These are phyloP conservation scores for Venturia aucupariae DNA, from an alignment of 2,329 filamentous ascomycete species.

Conservation along the genomic window DNA sequence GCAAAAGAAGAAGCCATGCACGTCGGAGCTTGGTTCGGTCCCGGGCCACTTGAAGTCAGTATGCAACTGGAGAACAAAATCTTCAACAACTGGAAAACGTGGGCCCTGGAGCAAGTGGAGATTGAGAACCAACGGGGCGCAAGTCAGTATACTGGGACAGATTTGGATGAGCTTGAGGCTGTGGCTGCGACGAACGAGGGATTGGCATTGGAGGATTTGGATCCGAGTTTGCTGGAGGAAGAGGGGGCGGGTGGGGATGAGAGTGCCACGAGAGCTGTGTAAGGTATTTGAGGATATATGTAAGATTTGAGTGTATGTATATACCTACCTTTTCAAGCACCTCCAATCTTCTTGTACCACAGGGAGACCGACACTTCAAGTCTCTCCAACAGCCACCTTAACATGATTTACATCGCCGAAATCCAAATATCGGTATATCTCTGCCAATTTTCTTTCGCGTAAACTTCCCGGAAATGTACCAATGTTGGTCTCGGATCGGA, in stretches of 20 bases:
- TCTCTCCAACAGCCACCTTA: not conserved
- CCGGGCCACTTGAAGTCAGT: conserved; percentile 62
- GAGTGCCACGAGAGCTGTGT: not conserved
- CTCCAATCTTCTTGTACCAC: too few relatives aligned
- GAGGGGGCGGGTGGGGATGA: not conserved
- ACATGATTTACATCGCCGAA: too few relatives aligned
- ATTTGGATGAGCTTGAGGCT: conserved; percentile 4
- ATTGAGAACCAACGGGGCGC: conserved; percentile 39
- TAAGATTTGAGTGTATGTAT: not conserved
- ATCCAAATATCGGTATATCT: too few relatives aligned
- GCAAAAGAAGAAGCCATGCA: conserved; percentile 79
- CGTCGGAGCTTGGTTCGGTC: conserved; percentile 83
- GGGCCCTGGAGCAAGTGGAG: conserved; percentile 53
- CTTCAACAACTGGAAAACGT: conserved; percentile 77
- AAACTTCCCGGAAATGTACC: too few relatives aligned
- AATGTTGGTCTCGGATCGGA: too few relatives aligned
- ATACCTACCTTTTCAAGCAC: not conserved
- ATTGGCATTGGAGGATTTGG: not conserved
- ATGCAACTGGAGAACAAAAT: conserved; percentile 72
- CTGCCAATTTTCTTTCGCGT: too few relatives aligned
- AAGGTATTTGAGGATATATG: not conserved
- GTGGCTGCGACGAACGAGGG: not conserved
- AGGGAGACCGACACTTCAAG: too few relatives aligned
- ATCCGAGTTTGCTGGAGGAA: not conserved
- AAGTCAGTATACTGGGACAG: conserved; percentile 16